These are phyloP conservation scores for Chalciporus sp. DNA, from an alignment of 1,284 basidiomycete genomes.

Conservation along the genomic window DNA sequence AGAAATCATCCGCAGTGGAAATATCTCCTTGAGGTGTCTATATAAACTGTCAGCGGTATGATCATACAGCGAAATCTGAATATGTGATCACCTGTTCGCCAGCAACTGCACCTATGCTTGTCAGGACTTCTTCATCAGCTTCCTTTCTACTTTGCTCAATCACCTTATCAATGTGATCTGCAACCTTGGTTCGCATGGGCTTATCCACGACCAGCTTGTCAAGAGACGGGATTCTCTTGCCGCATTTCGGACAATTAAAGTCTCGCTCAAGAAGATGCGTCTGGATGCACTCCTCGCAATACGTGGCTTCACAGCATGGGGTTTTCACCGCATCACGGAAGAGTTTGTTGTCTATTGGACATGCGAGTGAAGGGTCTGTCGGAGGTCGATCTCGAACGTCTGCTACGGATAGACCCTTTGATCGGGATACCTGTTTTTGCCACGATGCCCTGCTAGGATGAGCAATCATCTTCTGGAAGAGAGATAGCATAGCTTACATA, in stretches of 20 bases:
- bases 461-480: neutral
- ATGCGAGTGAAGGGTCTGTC: constrained; percentile 75
- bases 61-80: neutral
- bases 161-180: constrained; percentile 81
- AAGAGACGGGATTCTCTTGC: constrained; percentile 81
- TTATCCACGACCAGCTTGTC: constrained; percentile 84
- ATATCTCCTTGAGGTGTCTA: constrained; percentile 33
- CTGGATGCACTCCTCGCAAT: constrained; percentile 95
- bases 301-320: constrained; percentile 88
- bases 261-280: constrained; percentile 90
- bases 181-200: constrained; percentile 73
- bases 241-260: constrained; percentile 89
- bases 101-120: neutral
- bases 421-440: constrained; percentile 86
- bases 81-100: constrained; percentile 27
- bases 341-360: constrained; percentile 88
- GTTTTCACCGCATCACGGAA: constrained; percentile 89
- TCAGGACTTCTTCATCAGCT: constrained; percentile 48
- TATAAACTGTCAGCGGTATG: constrained; percentile 7
- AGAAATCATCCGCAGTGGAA: constrained; percentile 57
- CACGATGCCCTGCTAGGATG: constrained; percentile 70
- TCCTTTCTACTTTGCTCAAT: constrained; percentile 83
- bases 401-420: constrained; percentile 77
- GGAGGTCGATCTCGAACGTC: constrained; percentile 88
- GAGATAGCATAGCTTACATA: constrained; percentile 56